Evolutionary conservation across 345 rosid genomes (phyloP).

Genomic region (Gossypium herbaceum): DNA sequence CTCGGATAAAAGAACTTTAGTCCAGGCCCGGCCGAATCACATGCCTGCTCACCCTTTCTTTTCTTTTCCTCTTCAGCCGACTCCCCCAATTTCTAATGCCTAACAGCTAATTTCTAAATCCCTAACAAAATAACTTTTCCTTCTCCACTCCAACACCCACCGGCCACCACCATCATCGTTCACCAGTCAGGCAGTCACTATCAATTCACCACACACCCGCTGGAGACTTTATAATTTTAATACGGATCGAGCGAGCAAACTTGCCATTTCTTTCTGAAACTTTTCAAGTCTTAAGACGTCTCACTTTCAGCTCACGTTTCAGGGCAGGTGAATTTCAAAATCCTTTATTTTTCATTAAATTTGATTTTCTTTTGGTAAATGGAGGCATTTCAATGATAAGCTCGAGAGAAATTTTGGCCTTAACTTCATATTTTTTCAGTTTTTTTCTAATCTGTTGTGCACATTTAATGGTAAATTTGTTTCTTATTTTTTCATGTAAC

Average conservation of each 20-base stretch:
- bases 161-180: no score
- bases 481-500: not conserved
- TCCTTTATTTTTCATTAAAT: not conserved
- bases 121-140: no score
- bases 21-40: no score
- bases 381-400: not conserved
- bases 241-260: not conserved
- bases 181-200: no score
- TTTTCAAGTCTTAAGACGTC: no score
- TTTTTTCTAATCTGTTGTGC: not conserved
- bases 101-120: no score
- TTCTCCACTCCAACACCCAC: no score
- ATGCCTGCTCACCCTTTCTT: no score
- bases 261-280: not conserved
- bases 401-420: not conserved
- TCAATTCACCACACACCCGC: no score
- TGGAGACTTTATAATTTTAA: not conserved
- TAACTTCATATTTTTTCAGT: not conserved
- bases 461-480: not conserved
- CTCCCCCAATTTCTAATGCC: no score
- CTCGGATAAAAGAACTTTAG: no score
- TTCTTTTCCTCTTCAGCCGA: no score
- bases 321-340: conserved; percentile 1
- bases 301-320: not conserved
- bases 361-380: not conserved